Conservation (phyloP, 129 eudicot genomes). For the Glebionis coronaria region DNA sequence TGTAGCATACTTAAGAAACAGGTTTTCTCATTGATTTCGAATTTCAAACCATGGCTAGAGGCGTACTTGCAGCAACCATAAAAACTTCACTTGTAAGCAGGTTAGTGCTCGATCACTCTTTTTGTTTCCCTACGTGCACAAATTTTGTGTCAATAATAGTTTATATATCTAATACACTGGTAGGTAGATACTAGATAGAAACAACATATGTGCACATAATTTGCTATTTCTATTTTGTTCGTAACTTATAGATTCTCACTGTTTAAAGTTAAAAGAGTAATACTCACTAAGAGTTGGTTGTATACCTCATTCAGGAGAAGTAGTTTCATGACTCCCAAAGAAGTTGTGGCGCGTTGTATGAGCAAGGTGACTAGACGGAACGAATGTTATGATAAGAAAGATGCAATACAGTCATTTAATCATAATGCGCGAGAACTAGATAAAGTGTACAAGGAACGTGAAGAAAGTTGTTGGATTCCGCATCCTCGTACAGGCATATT, state of each 20-base stretch:
- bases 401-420: slow-evolving; percentile 16
- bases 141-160: neutral
- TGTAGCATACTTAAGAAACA: slow-evolving; percentile 2
- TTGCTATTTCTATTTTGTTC: neutral
- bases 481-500: slow-evolving; percentile 67
- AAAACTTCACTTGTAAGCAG: slow-evolving; percentile 12
- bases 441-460: neutral
- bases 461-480: slow-evolving; percentile 44
- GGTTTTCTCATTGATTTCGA: slow-evolving; percentile 7
- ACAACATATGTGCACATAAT: too few species aligned
- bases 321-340: slow-evolving; percentile 13
- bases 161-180: neutral
- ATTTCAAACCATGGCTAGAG: slow-evolving; percentile 22
- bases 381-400: slow-evolving; percentile 20
- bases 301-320: slow-evolving; percentile 23
- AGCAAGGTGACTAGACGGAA: slow-evolving; percentile 21
- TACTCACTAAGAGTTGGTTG: neutral
- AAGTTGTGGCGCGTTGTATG: slow-evolving; percentile 27
- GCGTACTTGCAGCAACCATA: slow-evolving; percentile 21
- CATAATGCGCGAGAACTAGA: slow-evolving; percentile 9
- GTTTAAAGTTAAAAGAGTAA: neutral
- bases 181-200: too few species aligned
- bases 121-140: neutral
- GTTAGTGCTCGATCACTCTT: neutral
- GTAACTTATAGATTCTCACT: neutral